Percentiles rank a stretch among this genome's conserved stretches.
Conservation (phyloP, 345 rosid genomes). For the Eucalyptus lansdowneana region DNA sequence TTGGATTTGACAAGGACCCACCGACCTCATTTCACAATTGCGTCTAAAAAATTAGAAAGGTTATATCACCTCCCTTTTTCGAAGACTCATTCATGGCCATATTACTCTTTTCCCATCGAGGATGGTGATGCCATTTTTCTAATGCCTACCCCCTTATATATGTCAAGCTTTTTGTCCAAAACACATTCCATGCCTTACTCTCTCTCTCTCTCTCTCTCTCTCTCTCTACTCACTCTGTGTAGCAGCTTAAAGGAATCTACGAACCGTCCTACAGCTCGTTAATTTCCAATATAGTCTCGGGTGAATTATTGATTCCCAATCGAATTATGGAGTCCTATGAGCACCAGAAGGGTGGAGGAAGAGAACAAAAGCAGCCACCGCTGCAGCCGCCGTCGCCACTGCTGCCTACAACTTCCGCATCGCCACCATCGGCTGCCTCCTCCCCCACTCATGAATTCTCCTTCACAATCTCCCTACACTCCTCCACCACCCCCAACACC, state of each 20-base stretch:
- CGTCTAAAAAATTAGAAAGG: not conserved
- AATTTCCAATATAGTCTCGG: not conserved
- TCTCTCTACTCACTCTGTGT: not conserved
- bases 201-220: not conserved
- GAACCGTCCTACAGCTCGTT: slow-evolving; percentile 1
- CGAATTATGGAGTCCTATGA: slow-evolving; percentile 36
- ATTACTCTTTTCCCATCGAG: not conserved
- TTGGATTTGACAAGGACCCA: slow-evolving; percentile 28
- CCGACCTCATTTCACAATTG: not conserved
- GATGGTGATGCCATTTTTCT: not conserved
- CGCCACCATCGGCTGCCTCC: slow-evolving; percentile 46
- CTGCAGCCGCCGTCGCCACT: not conserved
- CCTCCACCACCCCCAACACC: slow-evolving; percentile 10
- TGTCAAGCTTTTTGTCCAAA: not conserved
- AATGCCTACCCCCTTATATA: not conserved
- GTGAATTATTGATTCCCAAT: not conserved
- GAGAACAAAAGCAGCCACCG: not conserved
- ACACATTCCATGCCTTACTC: not conserved
- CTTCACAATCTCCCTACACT: slow-evolving; percentile 77
- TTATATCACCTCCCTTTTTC: not conserved
- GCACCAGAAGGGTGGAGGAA: slow-evolving; percentile 2
- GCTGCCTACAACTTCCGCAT: not conserved
- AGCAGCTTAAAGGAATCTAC: not conserved
- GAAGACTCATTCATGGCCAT: not conserved
- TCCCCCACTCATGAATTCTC: slow-evolving; percentile 97